A percentile compares a stretch with the other conserved stretches of the same genome.
Conservation (phyloP, 495 filamentous ascomycete genomes). For the Talaromyces adpressus region DNA sequence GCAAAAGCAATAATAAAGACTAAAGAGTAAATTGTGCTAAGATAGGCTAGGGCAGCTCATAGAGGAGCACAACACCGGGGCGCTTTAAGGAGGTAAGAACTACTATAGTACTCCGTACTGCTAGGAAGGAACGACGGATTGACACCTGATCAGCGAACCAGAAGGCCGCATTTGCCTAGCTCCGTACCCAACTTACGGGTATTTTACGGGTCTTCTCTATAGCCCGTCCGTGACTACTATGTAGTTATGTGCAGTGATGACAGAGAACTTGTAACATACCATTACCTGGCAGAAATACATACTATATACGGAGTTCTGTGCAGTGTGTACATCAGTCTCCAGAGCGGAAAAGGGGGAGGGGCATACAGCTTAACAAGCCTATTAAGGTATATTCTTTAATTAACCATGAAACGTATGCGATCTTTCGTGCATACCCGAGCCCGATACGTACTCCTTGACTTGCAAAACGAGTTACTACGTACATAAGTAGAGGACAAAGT, state of each 20-base stretch:
- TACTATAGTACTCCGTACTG: too few relatives aligned
- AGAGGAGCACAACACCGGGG: not conserved
- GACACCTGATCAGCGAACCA: slow-evolving; percentile 5
- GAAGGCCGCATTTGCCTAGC: not conserved
- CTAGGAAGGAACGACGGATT: not conserved
- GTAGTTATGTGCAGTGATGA: too few relatives aligned
- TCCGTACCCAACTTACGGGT: not conserved
- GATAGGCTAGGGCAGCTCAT: not conserved
- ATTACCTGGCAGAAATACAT: not conserved
- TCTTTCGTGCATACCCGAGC: not conserved
- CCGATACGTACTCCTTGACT: not conserved
- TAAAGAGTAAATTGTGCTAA: not conserved
- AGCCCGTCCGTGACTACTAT: too few relatives aligned
- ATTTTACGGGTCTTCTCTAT: not conserved
- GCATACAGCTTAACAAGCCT: not conserved
- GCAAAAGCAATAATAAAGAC: not conserved
- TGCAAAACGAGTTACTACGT: too few relatives aligned
- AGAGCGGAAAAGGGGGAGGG: not conserved
- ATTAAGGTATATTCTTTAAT: not conserved
- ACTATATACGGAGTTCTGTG: not conserved
- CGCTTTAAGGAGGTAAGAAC: not conserved
- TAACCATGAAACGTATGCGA: not conserved
- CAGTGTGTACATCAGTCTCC: not conserved
- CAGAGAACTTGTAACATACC: not conserved
- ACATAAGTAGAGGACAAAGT: too few relatives aligned